Base-by-base conservation (phyloP, 148 eudicot species). In the Simmondsia chinensis region DNA sequence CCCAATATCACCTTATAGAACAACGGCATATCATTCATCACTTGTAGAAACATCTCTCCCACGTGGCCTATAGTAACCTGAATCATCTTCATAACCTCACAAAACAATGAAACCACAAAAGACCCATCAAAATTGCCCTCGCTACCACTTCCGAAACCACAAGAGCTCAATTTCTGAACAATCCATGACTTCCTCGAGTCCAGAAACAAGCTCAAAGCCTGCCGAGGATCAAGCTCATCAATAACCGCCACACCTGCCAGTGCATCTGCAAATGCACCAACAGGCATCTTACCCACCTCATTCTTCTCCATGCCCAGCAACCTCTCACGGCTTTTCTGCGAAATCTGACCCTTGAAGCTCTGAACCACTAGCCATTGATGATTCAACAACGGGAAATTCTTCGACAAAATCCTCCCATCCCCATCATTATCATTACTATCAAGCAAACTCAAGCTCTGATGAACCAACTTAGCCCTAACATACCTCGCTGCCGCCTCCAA, bases 361-460 rank as follows among this genome's bases (percentile, higher is more conserved):
- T 82, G 89, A 4, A 91, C 99, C 56, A 91, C 80, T 64, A 85
- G 99, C 94, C 95, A 91, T 14, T 91, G 99, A 53, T 91, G 95
- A 48, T 73, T 84, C 34, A 91, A 65, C 59, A 91, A 36, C 7
- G 99, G 94, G 27, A 91, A 91, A 60, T 76, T 64, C 56, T 51
- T 85, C 20, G 70, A 63, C 33, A 85, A 57, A 13, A 78, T 74
- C 46, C 12, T 75, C 9, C 69, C 58, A 28, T 51, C 69, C 13
- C 61, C 76, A 54, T 69, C 77, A 52, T 44, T 56, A n/a, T 68
- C 71, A 16, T 39, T 31, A 18, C 48, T 57, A 20, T 69, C 60
- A 2, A 52, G 40, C 36, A 51, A 70, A 59, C 56, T 65, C 57
- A 89, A 66, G 39, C 71, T 58, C 46, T 36, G 56, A 34, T 86